phyloP scores from a whole-genome alignment of 352 stramenopile genomes.

The Globisporangium nagaii region DNA sequence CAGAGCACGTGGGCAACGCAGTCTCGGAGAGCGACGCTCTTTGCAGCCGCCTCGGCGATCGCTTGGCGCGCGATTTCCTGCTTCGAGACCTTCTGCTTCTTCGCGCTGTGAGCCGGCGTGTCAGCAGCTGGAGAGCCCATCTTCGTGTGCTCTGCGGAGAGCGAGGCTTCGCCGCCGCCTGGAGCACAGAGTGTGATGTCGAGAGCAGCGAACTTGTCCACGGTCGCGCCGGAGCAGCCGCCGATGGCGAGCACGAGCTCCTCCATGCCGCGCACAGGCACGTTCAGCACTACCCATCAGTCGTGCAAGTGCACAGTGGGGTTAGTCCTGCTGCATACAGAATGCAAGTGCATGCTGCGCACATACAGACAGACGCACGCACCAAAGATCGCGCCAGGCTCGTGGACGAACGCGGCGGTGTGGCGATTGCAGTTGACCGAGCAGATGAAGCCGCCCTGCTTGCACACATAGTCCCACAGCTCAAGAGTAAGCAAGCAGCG shows the following conservation, averaged over 20 bases:
- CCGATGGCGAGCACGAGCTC: constrained; percentile 75
- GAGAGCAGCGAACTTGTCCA: constrained; percentile 64
- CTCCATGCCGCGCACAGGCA: constrained; percentile 67
- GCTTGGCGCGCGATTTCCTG: constrained; percentile 37
- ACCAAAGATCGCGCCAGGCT: constrained; percentile 55
- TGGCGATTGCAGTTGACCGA: constrained; percentile 73
- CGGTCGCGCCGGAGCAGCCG: constrained; percentile 36
- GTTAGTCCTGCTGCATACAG: too few species aligned
- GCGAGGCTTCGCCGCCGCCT: constrained; percentile 17
- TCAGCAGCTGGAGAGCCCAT: background rate
- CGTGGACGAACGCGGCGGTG: constrained; percentile 52
- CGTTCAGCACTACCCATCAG: constrained; percentile 51
- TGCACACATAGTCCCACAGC: background rate
- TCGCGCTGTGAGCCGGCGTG: constrained; percentile 4
- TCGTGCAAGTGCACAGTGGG: background rate
- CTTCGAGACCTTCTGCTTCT: constrained; percentile 59
- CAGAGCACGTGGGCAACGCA: constrained; percentile 66
- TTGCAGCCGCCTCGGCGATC: constrained; percentile 20
- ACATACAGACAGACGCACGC: background rate
- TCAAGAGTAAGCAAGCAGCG: background rate
- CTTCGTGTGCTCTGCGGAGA: background rate
- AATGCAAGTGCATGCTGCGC: too few species aligned
- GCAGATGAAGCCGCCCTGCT: constrained; percentile 69
- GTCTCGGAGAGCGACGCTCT: constrained; percentile 38
- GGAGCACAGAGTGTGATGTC: constrained; percentile 38